phyloP scores from a whole-genome alignment of 306 rosid genomes.

The Ammopiptanthus mongolicus region DNA sequence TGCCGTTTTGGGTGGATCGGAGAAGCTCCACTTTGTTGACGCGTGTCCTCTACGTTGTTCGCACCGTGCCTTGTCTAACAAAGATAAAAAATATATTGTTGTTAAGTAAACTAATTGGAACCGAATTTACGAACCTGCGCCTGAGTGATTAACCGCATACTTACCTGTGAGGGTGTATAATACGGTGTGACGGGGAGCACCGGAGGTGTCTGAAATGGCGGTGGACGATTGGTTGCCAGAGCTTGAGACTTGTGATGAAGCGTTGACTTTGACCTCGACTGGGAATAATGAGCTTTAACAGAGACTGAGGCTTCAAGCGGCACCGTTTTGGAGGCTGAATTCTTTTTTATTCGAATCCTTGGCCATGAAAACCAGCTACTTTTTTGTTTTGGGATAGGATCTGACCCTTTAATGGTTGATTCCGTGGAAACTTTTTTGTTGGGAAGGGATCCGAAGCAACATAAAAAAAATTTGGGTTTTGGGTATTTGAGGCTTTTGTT shows the following conservation, averaged over 20 bases:
- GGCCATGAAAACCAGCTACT: conserved; percentile 33
- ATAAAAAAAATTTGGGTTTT: conserved; percentile 29
- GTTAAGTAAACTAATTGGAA: neutral
- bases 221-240: neutral
- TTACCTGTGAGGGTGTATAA: conserved; percentile 37
- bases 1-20: conserved; percentile 13
- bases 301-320: conserved; percentile 41
- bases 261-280: conserved; percentile 37
- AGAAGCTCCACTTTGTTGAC: conserved; percentile 22
- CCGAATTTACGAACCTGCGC: too few species aligned
- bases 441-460: conserved; percentile 43
- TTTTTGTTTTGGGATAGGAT: neutral
- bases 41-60: conserved; percentile 27
- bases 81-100: neutral
- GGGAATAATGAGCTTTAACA: conserved; percentile 1
- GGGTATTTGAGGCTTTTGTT: neutral
- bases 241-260: neutral
- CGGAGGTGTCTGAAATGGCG: conserved; percentile 7
- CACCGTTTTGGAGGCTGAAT: conserved; percentile 43
- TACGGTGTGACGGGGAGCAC: conserved; percentile 20
- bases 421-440: neutral
- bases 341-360: conserved; percentile 17
- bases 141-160: too few species aligned
- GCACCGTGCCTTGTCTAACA: conserved; percentile 31
- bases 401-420: neutral